phyloP scores from a whole-genome alignment of 345 rosid species.

The Aquilaria malaccensis region DNA sequence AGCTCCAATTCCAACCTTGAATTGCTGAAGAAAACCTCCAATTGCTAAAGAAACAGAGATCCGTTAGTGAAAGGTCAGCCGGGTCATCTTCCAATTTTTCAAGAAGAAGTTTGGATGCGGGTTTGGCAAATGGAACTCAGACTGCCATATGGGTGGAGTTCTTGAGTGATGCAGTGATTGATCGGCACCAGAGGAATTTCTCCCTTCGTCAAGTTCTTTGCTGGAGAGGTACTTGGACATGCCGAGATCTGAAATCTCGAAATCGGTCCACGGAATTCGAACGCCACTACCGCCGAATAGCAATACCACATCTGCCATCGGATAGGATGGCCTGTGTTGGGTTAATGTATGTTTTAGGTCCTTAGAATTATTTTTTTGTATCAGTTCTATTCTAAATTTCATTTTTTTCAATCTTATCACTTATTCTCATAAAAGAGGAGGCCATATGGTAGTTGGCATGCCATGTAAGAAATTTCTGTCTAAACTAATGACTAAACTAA shows the following conservation, averaged over 20 bases:
- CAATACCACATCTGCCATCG: no score
- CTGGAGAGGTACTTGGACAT: constrained; percentile 2
- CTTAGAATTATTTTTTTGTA: no score
- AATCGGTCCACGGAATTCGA: constrained; percentile 55
- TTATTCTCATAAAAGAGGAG: no score
- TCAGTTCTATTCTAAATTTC: no score
- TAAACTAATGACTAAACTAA: no score
- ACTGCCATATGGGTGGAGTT: constrained; percentile 95
- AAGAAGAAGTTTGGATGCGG: constrained; percentile 25
- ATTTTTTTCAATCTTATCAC: no score
- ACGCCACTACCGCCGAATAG: no score
- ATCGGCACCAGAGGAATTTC: constrained; percentile 37
- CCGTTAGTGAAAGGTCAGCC: constrained; percentile 53
- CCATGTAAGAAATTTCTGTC: no score
- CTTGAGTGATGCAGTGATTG: constrained; percentile 83
- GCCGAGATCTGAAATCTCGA: constrained; percentile 55
- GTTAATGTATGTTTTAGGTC: no score
- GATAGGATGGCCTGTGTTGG: no score
- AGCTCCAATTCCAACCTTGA: constrained; percentile 36
- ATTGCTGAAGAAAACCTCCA: constrained; percentile 24
- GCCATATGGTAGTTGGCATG: no score
- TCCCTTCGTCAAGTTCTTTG: no score
- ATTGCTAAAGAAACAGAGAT: constrained; percentile 45
- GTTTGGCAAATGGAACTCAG: constrained; percentile 29
- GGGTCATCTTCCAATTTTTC: constrained; percentile 35